Conservation (phyloP, 495 filamentous ascomycete species). For the Corynascus novoguineensis region DNA sequence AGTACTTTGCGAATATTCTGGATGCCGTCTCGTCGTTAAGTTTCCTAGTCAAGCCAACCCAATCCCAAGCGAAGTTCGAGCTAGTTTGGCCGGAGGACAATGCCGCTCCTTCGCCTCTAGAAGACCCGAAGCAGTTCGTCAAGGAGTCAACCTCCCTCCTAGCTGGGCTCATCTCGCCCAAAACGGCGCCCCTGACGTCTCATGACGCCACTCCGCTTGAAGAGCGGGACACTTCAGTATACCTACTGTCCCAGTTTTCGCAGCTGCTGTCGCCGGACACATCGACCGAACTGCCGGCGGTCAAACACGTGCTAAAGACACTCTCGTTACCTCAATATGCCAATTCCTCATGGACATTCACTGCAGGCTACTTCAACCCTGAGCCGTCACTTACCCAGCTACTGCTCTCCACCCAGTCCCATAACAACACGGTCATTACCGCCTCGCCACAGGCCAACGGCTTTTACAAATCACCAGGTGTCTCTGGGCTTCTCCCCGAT, state of each 20-base stretch:
- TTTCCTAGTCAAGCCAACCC: slow-evolving; percentile 65
- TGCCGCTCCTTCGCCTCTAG: slow-evolving; percentile 62
- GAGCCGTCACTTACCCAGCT: slow-evolving; percentile 72
- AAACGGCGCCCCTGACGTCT: slow-evolving; percentile 19
- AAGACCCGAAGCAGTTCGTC: slow-evolving; percentile 62
- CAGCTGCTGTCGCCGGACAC: slow-evolving; percentile 71
- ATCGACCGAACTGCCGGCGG: slow-evolving; percentile 80
- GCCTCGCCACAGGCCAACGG: slow-evolving; percentile 95
- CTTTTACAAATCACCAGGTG: slow-evolving; percentile 83
- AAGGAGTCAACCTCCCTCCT: slow-evolving; percentile 60
- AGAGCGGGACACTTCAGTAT: slow-evolving; percentile 64
- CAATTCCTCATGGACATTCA: slow-evolving; percentile 83
- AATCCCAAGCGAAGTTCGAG: slow-evolving; percentile 56
- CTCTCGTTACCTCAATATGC: slow-evolving; percentile 56
- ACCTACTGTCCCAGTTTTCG: slow-evolving; percentile 80
- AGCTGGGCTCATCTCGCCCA: slow-evolving; percentile 53
- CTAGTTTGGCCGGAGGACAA: slow-evolving; percentile 78
- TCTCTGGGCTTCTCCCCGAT: slow-evolving; percentile 82
- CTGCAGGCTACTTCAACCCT: slow-evolving; percentile 97
- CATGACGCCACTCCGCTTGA: slow-evolving; percentile 16
- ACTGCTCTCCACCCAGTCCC: slow-evolving; percentile 63
- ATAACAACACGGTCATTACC: slow-evolving; percentile 75
- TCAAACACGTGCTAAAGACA: slow-evolving; percentile 65
- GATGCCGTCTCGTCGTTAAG: slow-evolving; percentile 71
- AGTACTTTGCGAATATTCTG: slow-evolving; percentile 77